Percentiles rank a stretch among this genome's conserved stretches.
Conservation (phyloP, 176 grass and related monocot species). For the Typha latifolia region DNA sequence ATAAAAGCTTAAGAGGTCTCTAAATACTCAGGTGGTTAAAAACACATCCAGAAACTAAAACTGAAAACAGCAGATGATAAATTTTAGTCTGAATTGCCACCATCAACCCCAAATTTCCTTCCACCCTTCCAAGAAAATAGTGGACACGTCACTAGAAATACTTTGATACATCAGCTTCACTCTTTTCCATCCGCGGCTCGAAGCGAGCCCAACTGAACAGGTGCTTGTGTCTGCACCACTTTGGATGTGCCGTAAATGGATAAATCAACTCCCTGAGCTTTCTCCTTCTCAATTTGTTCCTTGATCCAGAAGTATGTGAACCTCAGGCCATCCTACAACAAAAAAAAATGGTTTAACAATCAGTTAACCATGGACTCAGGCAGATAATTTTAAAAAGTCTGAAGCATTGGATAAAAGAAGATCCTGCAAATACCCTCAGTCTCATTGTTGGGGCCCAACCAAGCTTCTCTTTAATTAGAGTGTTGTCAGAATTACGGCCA, state of each 20-base stretch:
- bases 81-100: neutral
- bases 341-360: constrained; percentile 1
- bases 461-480: constrained; percentile 84
- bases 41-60: neutral
- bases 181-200: constrained; percentile 72
- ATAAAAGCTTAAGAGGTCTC: neutral
- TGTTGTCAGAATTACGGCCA: constrained; percentile 83
- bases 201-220: constrained; percentile 68
- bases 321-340: constrained; percentile 51
- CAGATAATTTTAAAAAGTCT: neutral
- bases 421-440: constrained; percentile 45
- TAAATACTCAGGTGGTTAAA: neutral
- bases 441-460: constrained; percentile 84
- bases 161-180: constrained; percentile 15
- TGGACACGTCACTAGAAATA: neutral
- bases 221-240: constrained; percentile 61
- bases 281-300: constrained; percentile 73
- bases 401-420: neutral
- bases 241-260: constrained; percentile 57
- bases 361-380: neutral
- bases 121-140: neutral
- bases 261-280: constrained; percentile 32
- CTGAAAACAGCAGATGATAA: neutral
- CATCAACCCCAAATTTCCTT: neutral
- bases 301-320: constrained; percentile 95